phyloP scores from a whole-genome alignment of 1,284 basidiomycete species.

The Rhodotorula sp. region DNA sequence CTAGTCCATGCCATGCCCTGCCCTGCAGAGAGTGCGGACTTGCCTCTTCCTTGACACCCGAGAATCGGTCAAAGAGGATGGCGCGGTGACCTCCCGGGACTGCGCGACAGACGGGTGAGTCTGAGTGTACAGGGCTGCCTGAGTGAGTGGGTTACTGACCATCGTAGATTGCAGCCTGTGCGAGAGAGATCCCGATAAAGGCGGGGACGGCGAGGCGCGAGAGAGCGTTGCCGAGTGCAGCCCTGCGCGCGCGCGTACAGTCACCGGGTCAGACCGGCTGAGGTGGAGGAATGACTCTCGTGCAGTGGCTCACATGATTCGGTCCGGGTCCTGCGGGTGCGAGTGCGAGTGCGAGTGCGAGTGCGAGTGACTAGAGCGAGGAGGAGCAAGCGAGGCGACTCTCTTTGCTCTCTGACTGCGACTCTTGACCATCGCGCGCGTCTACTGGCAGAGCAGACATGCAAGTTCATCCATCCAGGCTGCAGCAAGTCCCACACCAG shows the following conservation, averaged over 20 bases:
- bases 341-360: no score
- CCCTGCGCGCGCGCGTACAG: conserved; percentile 3
- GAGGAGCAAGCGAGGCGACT: no score
- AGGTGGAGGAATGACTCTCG: no score
- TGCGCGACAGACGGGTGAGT: background rate
- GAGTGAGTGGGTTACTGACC: conserved; percentile 52
- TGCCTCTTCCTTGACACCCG: conserved; percentile 75
- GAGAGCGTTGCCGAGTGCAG: conserved; percentile 32
- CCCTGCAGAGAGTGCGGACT: conserved; percentile 32
- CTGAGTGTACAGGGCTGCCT: no score
- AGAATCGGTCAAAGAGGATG: conserved; percentile 97
- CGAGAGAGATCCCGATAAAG: conserved; percentile 63
- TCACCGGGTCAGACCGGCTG: no score
- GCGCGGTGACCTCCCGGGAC: conserved; percentile 58
- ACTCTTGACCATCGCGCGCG: background rate
- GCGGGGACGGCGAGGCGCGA: conserved; percentile 59
- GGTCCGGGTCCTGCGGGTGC: no score
- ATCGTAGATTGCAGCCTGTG: conserved; percentile 83
- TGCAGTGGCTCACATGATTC: no score
- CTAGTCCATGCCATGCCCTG: no score
- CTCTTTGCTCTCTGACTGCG: no score
- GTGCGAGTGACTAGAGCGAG: no score
- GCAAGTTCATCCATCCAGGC: conserved; percentile 14
- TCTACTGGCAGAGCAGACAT: background rate
- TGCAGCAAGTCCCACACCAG: conserved; percentile 1